A percentile compares a stretch with the other conserved stretches of the same genome.
Evolutionary conservation across 169 alveolate species (phyloP).

Genomic region (Plasmodium malariae): DNA sequence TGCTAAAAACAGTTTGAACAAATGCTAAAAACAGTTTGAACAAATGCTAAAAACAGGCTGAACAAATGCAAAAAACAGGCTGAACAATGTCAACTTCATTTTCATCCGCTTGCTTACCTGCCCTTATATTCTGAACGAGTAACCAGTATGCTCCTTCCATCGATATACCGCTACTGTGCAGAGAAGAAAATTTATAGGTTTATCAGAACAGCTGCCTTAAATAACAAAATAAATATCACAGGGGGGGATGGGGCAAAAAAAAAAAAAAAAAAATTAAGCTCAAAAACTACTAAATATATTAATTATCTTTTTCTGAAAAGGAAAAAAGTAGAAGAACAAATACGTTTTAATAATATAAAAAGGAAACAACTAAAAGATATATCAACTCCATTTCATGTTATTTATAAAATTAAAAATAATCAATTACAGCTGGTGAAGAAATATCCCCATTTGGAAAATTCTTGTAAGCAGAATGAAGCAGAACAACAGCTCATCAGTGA

Average conservation of each 20-base stretch:
- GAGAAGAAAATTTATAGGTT: slow-evolving; percentile 4
- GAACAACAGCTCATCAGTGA: no score
- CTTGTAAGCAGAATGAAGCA: background rate
- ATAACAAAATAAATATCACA: slow-evolving; percentile 1
- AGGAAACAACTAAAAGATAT: slow-evolving; percentile 34
- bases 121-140: no score
- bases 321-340: slow-evolving; percentile 35
- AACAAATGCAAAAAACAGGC: no score
- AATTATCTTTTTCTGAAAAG: slow-evolving; percentile 39
- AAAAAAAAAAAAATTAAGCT: slow-evolving; percentile 51
- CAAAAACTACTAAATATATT: slow-evolving; percentile 56
- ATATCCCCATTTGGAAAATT: background rate
- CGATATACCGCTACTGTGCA: background rate
- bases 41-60: no score
- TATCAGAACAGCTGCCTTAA: background rate
- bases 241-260: no score
- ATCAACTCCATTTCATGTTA: slow-evolving; percentile 45
- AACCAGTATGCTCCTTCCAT: slow-evolving; percentile 24
- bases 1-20: no score
- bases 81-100: no score
- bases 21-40: no score
- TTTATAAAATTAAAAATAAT: slow-evolving; percentile 47
- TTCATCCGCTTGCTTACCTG: no score
- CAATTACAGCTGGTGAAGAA: slow-evolving; percentile 3
- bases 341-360: slow-evolving; percentile 12